Percentiles rank a stretch among this genome's conserved stretches.
Evolutionary conservation across 129 eudicot genomes (phyloP).

Genomic region (Chrysanthemum lavandulifolium): DNA sequence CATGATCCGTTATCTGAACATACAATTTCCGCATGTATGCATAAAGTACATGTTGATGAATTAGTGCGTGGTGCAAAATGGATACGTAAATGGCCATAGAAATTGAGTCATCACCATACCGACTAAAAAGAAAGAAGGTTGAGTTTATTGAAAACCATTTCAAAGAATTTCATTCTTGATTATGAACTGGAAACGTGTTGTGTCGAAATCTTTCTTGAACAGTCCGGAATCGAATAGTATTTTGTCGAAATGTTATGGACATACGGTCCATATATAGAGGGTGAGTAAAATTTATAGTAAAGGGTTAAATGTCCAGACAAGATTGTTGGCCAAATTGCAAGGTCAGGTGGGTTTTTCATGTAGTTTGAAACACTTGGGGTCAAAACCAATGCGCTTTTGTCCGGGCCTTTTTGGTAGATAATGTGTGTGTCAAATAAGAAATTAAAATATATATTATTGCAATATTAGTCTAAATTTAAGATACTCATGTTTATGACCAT

Average conservation of each 20-base stretch:
- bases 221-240: constrained; percentile 57
- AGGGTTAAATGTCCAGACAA: neutral
- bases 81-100: constrained; percentile 54
- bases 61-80: constrained; percentile 59
- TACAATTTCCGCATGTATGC: too few relatives aligned
- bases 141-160: constrained; percentile 57
- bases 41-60: too few relatives aligned
- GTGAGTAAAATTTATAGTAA: constrained; percentile 29
- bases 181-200: constrained; percentile 57
- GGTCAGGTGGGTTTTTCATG: too few relatives aligned
- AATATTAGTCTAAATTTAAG: too few relatives aligned
- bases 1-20: too few relatives aligned
- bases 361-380: too few relatives aligned
- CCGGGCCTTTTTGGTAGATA: too few relatives aligned
- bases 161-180: constrained; percentile 51
- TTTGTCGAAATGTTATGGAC: constrained; percentile 67
- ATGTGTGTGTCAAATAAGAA: too few relatives aligned
- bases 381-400: too few relatives aligned
- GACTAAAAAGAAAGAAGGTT: constrained; percentile 48
- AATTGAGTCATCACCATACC: constrained; percentile 54
- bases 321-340: neutral
- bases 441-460: too few relatives aligned
- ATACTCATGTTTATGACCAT: too few relatives aligned
- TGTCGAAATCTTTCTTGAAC: constrained; percentile 47
- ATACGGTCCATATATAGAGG: constrained; percentile 71